These are phyloP conservation scores for Tricholoma sp. DNA, from an alignment of 768 basidiomycete species.

Conservation along the genomic window DNA sequence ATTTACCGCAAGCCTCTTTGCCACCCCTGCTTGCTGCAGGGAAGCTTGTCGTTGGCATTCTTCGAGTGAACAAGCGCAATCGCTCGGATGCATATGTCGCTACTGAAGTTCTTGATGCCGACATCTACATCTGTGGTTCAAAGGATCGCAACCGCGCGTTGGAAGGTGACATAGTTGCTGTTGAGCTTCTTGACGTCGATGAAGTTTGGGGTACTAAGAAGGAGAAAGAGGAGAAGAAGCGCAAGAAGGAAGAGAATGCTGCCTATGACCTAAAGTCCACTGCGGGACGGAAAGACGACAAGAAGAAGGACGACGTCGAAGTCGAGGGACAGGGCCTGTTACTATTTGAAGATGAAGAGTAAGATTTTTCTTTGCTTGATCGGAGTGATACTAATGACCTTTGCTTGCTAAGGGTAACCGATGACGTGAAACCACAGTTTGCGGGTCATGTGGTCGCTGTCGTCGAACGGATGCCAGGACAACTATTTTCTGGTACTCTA, in stretches of 20 bases:
- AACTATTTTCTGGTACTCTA: slow-evolving; percentile 95
- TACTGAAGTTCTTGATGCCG: slow-evolving; percentile 95
- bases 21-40: slow-evolving; percentile 95
- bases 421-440: slow-evolving; percentile 97
- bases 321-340: slow-evolving; percentile 97
- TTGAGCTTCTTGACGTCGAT: slow-evolving; percentile 95
- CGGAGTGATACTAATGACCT: slow-evolving; percentile 4
- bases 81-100: slow-evolving; percentile 98
- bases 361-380: slow-evolving; percentile 17
- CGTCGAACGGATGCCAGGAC: slow-evolving; percentile 98
- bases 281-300: slow-evolving; percentile 86
- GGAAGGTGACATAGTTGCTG: slow-evolving; percentile 97
- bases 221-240: slow-evolving; percentile 99
- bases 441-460: slow-evolving; percentile 99
- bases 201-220: slow-evolving; percentile 99
- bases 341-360: slow-evolving; percentile 98
- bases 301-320: slow-evolving; percentile 99
- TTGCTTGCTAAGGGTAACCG: slow-evolving; percentile 66
- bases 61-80: slow-evolving; percentile 97
- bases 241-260: slow-evolving; percentile 99
- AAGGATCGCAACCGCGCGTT: slow-evolving; percentile 98
- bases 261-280: slow-evolving; percentile 82
- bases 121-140: slow-evolving; percentile 98
- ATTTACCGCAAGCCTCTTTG: slow-evolving; percentile 95
- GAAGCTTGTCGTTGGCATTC: slow-evolving; percentile 94